Conservation (phyloP, 257 asterid genomes). For the Vinca minor region DNA sequence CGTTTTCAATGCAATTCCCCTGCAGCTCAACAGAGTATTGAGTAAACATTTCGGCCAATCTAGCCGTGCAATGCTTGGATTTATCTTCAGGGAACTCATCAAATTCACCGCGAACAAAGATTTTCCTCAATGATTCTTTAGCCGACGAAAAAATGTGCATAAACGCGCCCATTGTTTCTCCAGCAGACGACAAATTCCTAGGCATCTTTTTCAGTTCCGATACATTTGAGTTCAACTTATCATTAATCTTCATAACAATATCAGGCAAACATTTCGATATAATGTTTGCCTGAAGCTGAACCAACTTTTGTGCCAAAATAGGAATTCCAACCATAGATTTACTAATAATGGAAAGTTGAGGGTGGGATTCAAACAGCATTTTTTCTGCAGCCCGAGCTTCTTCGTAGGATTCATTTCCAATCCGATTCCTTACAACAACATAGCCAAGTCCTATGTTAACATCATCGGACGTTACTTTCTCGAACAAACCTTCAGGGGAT, state of each 20-base stretch:
- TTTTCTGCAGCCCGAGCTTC: slow-evolving; percentile 11
- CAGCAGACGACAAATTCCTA: background rate
- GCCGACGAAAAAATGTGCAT: slow-evolving; percentile 9
- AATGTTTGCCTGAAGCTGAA: slow-evolving; percentile 11
- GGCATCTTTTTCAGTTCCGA: slow-evolving; percentile 15
- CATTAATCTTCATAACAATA: slow-evolving; percentile 1
- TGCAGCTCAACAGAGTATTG: too few species aligned
- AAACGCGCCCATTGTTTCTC: slow-evolving; percentile 3
- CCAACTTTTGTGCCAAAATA: slow-evolving; percentile 8
- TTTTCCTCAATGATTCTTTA: slow-evolving; percentile 10
- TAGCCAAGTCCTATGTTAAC: slow-evolving; percentile 13
- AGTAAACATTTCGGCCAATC: slow-evolving; percentile 3
- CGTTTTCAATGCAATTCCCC: too few species aligned
- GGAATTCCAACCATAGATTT: too few species aligned
- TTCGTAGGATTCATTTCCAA: slow-evolving; percentile 11
- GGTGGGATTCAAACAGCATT: too few species aligned
- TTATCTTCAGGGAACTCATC: slow-evolving; percentile 13
- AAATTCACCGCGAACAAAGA: slow-evolving; percentile 7
- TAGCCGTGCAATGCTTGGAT: slow-evolving; percentile 8
- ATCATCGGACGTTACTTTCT: slow-evolving; percentile 20
- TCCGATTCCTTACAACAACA: slow-evolving; percentile 16
- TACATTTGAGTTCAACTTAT: background rate
- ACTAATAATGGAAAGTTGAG: too few species aligned
- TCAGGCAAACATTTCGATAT: slow-evolving; percentile 13
- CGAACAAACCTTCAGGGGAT: slow-evolving; percentile 12